Percentiles rank a stretch among this genome's conserved stretches.
Conservation (phyloP, 2,329 filamentous ascomycete species). For the Ilyonectria destructans region DNA sequence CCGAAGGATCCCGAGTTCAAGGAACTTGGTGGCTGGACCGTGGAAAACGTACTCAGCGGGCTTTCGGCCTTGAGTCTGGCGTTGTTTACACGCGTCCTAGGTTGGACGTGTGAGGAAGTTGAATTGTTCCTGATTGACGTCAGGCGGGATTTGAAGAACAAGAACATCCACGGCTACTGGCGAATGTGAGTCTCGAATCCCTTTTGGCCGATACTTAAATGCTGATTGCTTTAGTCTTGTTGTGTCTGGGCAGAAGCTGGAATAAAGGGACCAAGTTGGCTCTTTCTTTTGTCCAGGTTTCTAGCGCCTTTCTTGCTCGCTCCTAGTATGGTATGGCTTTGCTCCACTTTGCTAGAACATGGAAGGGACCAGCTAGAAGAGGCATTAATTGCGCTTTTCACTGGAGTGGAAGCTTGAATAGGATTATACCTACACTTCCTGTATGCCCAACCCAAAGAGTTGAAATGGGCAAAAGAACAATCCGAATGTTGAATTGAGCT, state of each 20-base stretch:
- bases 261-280: neutral
- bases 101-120: slow-evolving; percentile 23
- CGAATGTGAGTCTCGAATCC: slow-evolving; percentile 2
- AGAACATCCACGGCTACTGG: slow-evolving; percentile 14
- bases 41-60: slow-evolving; percentile 18
- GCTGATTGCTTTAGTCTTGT: slow-evolving; percentile 2
- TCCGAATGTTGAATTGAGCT: too few species aligned
- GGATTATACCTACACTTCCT: too few species aligned
- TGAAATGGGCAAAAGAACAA: too few species aligned
- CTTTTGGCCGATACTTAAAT: neutral
- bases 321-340: too few species aligned
- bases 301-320: too few species aligned
- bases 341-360: too few species aligned
- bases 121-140: slow-evolving; percentile 21
- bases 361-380: too few species aligned
- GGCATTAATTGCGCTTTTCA: too few species aligned
- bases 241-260: slow-evolving; percentile 9
- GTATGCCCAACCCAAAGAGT: too few species aligned
- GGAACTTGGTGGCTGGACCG: slow-evolving; percentile 10
- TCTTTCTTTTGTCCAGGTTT: too few species aligned
- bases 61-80: slow-evolving; percentile 21
- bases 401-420: too few species aligned
- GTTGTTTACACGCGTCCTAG: slow-evolving; percentile 9
- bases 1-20: slow-evolving; percentile 20
- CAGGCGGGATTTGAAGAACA: slow-evolving; percentile 18